A percentile compares a stretch with the other conserved stretches of the same genome.
phyloP scores from a whole-genome alignment of 257 asterid genomes.

The Mitragyna speciosa region DNA sequence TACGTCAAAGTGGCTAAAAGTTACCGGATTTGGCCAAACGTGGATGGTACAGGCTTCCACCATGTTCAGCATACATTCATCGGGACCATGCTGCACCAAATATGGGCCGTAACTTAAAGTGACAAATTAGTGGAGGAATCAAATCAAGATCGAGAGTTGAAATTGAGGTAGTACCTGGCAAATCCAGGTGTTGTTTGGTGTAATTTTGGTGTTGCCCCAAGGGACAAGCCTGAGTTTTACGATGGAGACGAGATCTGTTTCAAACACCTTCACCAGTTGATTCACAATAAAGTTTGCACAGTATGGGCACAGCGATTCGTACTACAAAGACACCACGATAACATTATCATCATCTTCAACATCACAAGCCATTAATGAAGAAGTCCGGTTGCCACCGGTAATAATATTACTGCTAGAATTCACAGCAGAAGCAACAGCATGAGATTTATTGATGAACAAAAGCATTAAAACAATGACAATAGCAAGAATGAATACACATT shows the following conservation, averaged over 20 bases:
- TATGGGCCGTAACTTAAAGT: background rate
- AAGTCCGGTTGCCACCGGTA: background rate
- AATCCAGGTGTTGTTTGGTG: slow-evolving; percentile 59
- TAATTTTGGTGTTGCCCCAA: slow-evolving; percentile 85
- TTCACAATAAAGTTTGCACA: slow-evolving; percentile 83
- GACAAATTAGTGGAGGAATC: background rate
- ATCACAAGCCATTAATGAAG: background rate
- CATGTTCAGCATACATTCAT: slow-evolving; percentile 70
- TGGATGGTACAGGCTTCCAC: slow-evolving; percentile 80
- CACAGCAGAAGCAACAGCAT: slow-evolving; percentile 2
- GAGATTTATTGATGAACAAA: slow-evolving; percentile 27
- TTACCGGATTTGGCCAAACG: slow-evolving; percentile 69
- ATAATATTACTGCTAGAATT: too few species aligned
- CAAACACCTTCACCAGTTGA: slow-evolving; percentile 55
- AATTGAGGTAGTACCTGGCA: slow-evolving; percentile 59
- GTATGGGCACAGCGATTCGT: slow-evolving; percentile 86
- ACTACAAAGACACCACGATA: slow-evolving; percentile 55
- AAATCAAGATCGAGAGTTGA: background rate
- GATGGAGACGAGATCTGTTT: slow-evolving; percentile 64
- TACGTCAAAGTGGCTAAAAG: background rate
- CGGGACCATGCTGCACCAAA: slow-evolving; percentile 73
- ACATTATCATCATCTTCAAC: slow-evolving; percentile 31
- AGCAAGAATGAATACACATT: slow-evolving; percentile 7
- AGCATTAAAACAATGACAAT: slow-evolving; percentile 12
- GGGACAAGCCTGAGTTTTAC: slow-evolving; percentile 81